Base-by-base conservation (phyloP, 768 basidiomycete genomes). In the Mycena indigotica region DNA sequence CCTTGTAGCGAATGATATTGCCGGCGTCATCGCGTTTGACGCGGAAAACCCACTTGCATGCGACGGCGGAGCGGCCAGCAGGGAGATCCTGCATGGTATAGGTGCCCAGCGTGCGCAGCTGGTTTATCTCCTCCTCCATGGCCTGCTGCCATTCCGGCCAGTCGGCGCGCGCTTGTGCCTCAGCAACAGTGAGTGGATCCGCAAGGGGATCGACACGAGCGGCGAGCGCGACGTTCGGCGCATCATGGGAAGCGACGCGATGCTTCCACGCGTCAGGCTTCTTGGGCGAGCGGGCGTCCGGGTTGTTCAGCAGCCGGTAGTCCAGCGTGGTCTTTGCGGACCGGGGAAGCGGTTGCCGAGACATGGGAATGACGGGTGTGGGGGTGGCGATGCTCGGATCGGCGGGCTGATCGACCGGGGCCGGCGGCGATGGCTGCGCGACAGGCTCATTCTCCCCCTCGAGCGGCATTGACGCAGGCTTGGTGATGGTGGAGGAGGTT, bases 1-100 rank as follows among this genome's bases (percentile, higher is more conserved):
- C 52, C 55, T 77, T 76, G 65, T 69, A 65, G 5, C 64, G 53
- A 2, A 49, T 40, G 29, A 74, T 58, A 2, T 56, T 60, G n/a
- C 73, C 73, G n/a, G 62, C 21, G 3, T 52, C 58, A 55, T 75
- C 67, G 24, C 53, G 49, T 60, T 78, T 78, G 24, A 57, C 52
- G 24, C 54, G 58, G 63, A 67, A 76, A 8, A 66, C 61, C 67
- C 67, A 67, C 55, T 65, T 65, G 12, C 56, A 66, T 0, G 46
- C 52, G 0, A 71, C 38, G 0, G 62, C 50, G 0, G 64, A 63
- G 2, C 57, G 3, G 3, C 50, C 45, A 0, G 52, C 4, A 0
- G 67, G 71, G 0, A 28, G 17, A 1, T 67, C 55, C 0, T 55
- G 57, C 3, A 70, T 15, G 5, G 54, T 51, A 62, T 61, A 72